Base-by-base conservation (phyloP, 2,329 filamentous ascomycete genomes). In the Madurella fahalii region DNA sequence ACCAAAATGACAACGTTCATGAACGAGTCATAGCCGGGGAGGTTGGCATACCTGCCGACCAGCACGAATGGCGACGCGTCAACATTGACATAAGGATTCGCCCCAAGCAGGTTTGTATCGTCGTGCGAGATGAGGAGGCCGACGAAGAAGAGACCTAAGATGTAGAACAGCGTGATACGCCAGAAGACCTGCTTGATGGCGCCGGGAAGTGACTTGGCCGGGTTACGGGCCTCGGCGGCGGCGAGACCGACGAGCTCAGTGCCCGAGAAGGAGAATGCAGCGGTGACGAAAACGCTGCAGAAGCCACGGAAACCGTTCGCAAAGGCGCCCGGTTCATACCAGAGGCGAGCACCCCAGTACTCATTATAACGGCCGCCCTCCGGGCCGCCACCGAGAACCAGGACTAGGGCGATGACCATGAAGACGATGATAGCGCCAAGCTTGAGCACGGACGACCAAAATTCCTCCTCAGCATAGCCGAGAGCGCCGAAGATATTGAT, bases 101-200 rank as follows among this genome's bases (percentile, higher is more conserved):
- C 68, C 42, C 66, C 68, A 30, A 82, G 70, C 4, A 83, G 74
- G 34, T 68, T 68, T 0, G 62, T 46, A 56, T 79, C 76, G 18
- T 71, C 67, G 34, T 72, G 72, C 51, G 70, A 69, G 58, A 78
- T 68, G 3, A 78, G 68, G 13, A 79, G 67, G 9, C 76, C 76
- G 47, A 78, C 71, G 41, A 77, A 74, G 53, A 74, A 74, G n/a
- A 79, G 71, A 40, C 75, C 75, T 0, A 79, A 59, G 40, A 79
- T 66, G 60, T 78, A 79, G 63, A 79, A 79, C 41, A 78, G 66
- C n/a, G 74, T 75, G 60, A 78, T 76, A 65, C 76, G 74, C 76
- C 75, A 78, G 62, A 78, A 78, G 32, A 78, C 87, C 70, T 93
- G 89, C 74, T 91, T 93, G 65, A 91, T 83, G 2, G 90, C 89